These are phyloP conservation scores for Talaromyces sp. DNA, from an alignment of 2,329 filamentous ascomycete species.

Conservation along the genomic window DNA sequence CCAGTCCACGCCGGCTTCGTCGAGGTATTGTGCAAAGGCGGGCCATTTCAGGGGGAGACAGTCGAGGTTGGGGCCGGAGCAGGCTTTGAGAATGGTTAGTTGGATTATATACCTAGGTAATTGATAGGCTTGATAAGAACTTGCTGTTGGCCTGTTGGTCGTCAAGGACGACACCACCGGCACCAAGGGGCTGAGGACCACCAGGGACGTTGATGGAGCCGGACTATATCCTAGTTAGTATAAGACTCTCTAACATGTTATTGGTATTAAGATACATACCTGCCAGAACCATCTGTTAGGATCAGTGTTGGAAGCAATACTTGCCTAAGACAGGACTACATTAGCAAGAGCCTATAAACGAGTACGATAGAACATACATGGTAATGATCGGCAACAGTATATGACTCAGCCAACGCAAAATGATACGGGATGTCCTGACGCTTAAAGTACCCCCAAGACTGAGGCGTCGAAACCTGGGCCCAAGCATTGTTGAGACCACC, in stretches of 20 bases:
- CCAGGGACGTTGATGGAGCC: slow-evolving; percentile 17
- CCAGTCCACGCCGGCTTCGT: slow-evolving; percentile 53
- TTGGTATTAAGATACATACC: neutral
- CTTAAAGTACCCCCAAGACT: slow-evolving; percentile 19
- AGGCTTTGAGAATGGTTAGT: slow-evolving; percentile 34
- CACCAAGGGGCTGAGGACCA: slow-evolving; percentile 11
- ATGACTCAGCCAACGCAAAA: slow-evolving; percentile 16
- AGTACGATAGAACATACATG: slow-evolving; percentile 1
- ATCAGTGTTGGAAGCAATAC: slow-evolving; percentile 17
- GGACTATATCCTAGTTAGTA: neutral
- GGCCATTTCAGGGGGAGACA: slow-evolving; percentile 58
- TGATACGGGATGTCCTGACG: slow-evolving; percentile 17
- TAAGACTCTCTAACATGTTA: neutral
- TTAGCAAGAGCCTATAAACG: neutral
- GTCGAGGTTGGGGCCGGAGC: slow-evolving; percentile 47
- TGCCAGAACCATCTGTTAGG: slow-evolving; percentile 18
- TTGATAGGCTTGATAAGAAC: neutral
- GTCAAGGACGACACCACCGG: slow-evolving; percentile 16
- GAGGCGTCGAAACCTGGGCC: slow-evolving; percentile 5
- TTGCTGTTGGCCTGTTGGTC: slow-evolving; percentile 13
- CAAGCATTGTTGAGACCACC: slow-evolving; percentile 14
- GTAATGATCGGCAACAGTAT: slow-evolving; percentile 16
- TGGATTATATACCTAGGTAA: no score
- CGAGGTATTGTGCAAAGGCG: slow-evolving; percentile 50
- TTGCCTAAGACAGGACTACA: neutral